phyloP scores from a whole-genome alignment of 2,329 filamentous ascomycete genomes.

The Penicillium sp. region DNA sequence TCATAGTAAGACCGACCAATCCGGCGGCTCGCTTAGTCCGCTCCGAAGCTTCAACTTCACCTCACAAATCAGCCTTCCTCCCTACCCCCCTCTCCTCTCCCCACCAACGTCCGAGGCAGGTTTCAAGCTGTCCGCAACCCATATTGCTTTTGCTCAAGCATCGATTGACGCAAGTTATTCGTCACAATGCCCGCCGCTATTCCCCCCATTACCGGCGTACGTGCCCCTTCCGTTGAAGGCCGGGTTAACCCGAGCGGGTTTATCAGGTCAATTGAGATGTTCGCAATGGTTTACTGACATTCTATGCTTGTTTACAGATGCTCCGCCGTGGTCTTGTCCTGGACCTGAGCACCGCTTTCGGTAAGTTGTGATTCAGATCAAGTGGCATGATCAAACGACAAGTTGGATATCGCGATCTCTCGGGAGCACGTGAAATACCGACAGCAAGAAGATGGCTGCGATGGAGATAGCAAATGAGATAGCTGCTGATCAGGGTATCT shows the following conservation, averaged over 20 bases:
- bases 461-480: not conserved
- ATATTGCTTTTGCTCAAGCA: slow-evolving; percentile 1
- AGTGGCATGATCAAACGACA: slow-evolving; percentile 20
- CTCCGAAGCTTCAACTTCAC: slow-evolving; percentile 39
- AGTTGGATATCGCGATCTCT: slow-evolving; percentile 3
- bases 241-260: slow-evolving; percentile 19
- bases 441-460: not conserved
- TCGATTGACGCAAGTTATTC: slow-evolving; percentile 17
- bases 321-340: slow-evolving; percentile 64
- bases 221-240: slow-evolving; percentile 27
- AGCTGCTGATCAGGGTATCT: slow-evolving; percentile 15
- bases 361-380: slow-evolving; percentile 45
- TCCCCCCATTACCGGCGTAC: slow-evolving; percentile 49
- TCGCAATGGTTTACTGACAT: slow-evolving; percentile 17
- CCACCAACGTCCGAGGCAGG: slow-evolving; percentile 25
- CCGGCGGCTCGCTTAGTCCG: slow-evolving; percentile 40
- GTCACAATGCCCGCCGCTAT: slow-evolving; percentile 43
- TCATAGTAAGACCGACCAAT: slow-evolving; percentile 24
- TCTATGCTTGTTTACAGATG: slow-evolving; percentile 48
- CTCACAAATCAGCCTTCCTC: slow-evolving; percentile 23
- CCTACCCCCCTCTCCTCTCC: slow-evolving; percentile 20
- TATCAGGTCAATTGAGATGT: slow-evolving; percentile 3
- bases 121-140: slow-evolving; percentile 18
- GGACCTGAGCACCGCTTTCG: slow-evolving; percentile 64
- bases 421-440: not conserved